A percentile compares a stretch with the other conserved stretches of the same genome.
Evolutionary conservation across 164 flowering plant genomes (phyloP).

Genomic region (Vitis amurensis): DNA sequence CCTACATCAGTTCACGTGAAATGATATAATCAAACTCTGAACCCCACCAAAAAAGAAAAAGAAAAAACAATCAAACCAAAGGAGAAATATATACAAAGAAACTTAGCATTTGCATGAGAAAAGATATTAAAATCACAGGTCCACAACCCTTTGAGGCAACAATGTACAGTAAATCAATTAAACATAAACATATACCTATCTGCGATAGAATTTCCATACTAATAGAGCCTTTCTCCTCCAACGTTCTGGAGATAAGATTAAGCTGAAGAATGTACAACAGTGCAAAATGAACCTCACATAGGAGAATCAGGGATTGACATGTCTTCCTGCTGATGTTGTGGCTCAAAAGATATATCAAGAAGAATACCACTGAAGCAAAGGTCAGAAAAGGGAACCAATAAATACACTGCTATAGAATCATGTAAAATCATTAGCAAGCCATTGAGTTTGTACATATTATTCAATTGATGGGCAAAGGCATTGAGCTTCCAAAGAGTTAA

Average conservation of each 20-base stretch:
- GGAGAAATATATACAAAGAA: not conserved
- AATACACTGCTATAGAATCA: not conserved
- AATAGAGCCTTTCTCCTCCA: slow-evolving; percentile 60
- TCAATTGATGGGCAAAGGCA: not conserved
- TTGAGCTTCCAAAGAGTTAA: not conserved
- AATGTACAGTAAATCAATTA: not conserved
- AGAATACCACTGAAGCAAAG: slow-evolving; percentile 78
- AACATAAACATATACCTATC: slow-evolving; percentile 53
- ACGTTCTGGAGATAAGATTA: slow-evolving; percentile 49
- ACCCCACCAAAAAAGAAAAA: not conserved
- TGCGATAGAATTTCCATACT: slow-evolving; percentile 59
- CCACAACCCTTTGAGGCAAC: not conserved
- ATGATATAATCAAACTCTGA: not conserved
- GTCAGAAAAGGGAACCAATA: slow-evolving; percentile 20
- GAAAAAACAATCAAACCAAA: not conserved
- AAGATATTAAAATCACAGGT: not conserved
- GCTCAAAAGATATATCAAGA: slow-evolving; percentile 79
- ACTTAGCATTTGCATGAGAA: not conserved
- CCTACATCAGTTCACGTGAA: slow-evolving; percentile 49
- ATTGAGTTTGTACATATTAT: not conserved
- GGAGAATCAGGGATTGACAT: slow-evolving; percentile 76
- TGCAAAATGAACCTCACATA: slow-evolving; percentile 91
- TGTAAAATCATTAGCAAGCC: not conserved
- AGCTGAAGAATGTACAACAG: slow-evolving; percentile 81
- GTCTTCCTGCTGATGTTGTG: slow-evolving; percentile 65